Percentiles rank a stretch among this genome's conserved stretches.
phyloP scores from a whole-genome alignment of 2,329 filamentous ascomycete species.

The Coniochaeta sp. region DNA sequence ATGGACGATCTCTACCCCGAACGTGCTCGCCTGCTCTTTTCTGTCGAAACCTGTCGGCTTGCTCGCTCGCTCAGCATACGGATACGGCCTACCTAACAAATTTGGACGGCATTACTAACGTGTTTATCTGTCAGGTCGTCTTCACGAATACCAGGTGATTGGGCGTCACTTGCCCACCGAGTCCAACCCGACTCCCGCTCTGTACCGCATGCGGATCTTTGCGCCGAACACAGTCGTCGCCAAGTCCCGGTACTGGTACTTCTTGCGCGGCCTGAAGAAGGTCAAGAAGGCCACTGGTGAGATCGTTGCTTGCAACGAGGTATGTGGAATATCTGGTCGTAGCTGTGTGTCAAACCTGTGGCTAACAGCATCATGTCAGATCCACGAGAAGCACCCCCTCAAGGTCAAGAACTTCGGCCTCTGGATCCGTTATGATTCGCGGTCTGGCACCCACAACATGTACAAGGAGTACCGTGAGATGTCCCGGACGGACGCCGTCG shows the following conservation, averaged over 20 bases:
- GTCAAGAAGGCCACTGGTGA: slow-evolving; percentile 99
- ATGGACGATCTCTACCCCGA: background rate
- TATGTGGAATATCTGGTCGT: slow-evolving; percentile 39
- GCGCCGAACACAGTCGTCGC: slow-evolving; percentile 95
- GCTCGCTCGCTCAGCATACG: background rate
- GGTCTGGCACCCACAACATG: slow-evolving; percentile 99
- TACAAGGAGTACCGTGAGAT: slow-evolving; percentile 99
- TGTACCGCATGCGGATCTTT: slow-evolving; percentile 99
- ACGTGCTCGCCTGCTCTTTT: background rate
- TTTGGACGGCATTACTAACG: slow-evolving; percentile 20
- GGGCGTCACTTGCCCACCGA: slow-evolving; percentile 98
- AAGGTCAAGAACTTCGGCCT: slow-evolving; percentile 99
- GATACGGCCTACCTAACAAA: background rate
- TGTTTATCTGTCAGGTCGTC: slow-evolving; percentile 64
- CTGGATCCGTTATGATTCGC: slow-evolving; percentile 99
- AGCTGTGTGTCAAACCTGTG: background rate
- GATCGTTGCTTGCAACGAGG: slow-evolving; percentile 95
- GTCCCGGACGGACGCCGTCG: slow-evolving; percentile 89
- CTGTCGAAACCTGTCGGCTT: background rate
- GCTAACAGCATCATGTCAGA: slow-evolving; percentile 42
- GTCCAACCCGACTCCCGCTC: slow-evolving; percentile 91
- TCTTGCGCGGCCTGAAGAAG: slow-evolving; percentile 97
- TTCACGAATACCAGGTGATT: slow-evolving; percentile 99
- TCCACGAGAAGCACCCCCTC: slow-evolving; percentile 96
- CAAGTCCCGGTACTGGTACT: slow-evolving; percentile 99